Evolutionary conservation across 306 rosid genomes (phyloP).

Genomic region (Vigna trinervia): DNA sequence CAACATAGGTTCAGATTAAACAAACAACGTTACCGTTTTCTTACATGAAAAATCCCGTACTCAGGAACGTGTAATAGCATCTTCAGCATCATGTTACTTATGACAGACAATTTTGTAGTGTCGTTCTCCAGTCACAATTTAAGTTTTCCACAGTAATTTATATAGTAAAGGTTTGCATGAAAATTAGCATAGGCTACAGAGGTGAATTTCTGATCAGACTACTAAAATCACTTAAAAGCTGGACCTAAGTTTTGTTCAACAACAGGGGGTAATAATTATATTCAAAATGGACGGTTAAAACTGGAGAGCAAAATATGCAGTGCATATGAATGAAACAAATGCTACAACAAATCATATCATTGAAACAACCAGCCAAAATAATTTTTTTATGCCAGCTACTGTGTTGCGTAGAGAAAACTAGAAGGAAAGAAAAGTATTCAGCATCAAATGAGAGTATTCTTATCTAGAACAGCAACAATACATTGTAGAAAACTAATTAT

Average conservation of each 20-base stretch:
- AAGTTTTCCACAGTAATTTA: neutral
- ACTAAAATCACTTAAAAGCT: neutral
- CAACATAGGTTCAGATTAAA: conserved; percentile 20
- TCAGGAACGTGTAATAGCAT: neutral
- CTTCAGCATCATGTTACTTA: too few relatives aligned
- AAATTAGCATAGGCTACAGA: neutral
- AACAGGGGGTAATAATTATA: neutral
- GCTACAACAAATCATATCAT: neutral
- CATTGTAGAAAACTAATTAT: neutral
- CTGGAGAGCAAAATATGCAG: neutral
- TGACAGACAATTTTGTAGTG: too few relatives aligned
- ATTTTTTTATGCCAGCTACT: neutral
- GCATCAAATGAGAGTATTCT: neutral
- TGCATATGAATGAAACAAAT: neutral
- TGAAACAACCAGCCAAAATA: conserved; percentile 16
- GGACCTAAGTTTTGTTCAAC: neutral
- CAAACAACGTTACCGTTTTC: conserved; percentile 20
- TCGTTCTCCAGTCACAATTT: neutral
- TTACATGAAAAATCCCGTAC: neutral
- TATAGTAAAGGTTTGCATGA: neutral
- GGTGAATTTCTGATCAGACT: neutral
- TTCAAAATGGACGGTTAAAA: neutral
- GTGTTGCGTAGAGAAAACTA: neutral
- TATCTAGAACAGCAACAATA: neutral
- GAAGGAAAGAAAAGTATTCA: conserved; percentile 6